Evolutionary conservation across 1,139 yeast genomes (phyloP).

Genomic region (Yamadazyma membranifaciens): DNA sequence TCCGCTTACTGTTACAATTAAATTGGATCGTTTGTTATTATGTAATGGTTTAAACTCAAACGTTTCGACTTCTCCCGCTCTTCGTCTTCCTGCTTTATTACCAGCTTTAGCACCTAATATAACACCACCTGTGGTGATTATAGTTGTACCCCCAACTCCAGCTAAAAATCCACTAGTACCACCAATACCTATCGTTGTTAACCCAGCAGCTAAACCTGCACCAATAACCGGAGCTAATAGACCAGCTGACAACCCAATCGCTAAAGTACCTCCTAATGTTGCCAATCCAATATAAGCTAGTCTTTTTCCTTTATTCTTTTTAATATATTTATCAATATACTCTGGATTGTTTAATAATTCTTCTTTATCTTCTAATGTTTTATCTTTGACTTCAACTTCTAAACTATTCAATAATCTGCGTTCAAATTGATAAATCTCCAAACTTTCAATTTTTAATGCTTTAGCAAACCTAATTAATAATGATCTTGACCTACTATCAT

Average conservation of each 20-base stretch:
- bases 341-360: slow-evolving; percentile 77
- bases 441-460: slow-evolving; percentile 50
- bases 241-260: slow-evolving; percentile 94
- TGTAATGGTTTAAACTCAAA: slow-evolving; percentile 93
- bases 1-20: slow-evolving; percentile 90
- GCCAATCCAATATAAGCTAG: slow-evolving; percentile 91
- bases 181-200: slow-evolving; percentile 88
- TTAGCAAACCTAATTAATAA: slow-evolving; percentile 66
- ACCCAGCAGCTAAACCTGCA: slow-evolving; percentile 96
- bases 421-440: slow-evolving; percentile 87
- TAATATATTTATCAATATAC: slow-evolving; percentile 68
- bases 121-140: slow-evolving; percentile 90
- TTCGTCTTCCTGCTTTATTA: slow-evolving; percentile 73
- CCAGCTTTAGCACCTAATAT: slow-evolving; percentile 92
- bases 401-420: slow-evolving; percentile 85
- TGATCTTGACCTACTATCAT: slow-evolving; percentile 86
- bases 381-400: slow-evolving; percentile 73
- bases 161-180: slow-evolving; percentile 93
- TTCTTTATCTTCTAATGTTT: slow-evolving; percentile 51
- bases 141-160: slow-evolving; percentile 95
- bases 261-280: slow-evolving; percentile 94
- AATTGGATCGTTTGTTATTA: slow-evolving; percentile 82
- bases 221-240: slow-evolving; percentile 96
- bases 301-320: slow-evolving; percentile 61
- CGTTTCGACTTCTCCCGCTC: slow-evolving; percentile 90